phyloP scores from a whole-genome alignment of 2,329 filamentous ascomycete genomes.

The Trichoderma lentiforme region DNA sequence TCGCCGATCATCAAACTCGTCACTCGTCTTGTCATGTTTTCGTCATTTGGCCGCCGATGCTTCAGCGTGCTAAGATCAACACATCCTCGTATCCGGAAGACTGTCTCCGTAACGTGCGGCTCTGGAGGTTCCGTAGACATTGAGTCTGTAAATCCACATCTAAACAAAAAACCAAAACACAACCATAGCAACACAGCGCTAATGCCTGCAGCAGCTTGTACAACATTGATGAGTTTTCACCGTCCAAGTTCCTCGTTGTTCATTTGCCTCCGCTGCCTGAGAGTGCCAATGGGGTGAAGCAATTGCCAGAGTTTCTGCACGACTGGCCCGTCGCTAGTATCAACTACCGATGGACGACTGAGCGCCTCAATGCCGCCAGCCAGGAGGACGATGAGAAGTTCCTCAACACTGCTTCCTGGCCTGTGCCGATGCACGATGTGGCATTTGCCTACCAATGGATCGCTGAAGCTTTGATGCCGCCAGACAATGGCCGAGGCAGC shows the following conservation, averaged over 20 bases:
- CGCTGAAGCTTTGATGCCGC: conserved; percentile 40
- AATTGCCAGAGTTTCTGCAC: conserved; percentile 41
- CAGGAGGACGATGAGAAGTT: neutral
- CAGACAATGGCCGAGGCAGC: conserved; percentile 33
- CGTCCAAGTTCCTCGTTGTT: conserved; percentile 47
- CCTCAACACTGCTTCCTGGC: conserved; percentile 43
- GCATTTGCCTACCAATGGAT: conserved; percentile 55
- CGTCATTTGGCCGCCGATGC: neutral
- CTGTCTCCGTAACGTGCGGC: conserved; percentile 45
- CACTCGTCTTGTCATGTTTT: neutral
- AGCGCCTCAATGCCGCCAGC: conserved; percentile 9
- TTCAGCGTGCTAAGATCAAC: conserved; percentile 1
- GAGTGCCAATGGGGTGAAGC: conserved; percentile 24
- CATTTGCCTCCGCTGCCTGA: conserved; percentile 52
- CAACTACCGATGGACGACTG: conserved; percentile 55
- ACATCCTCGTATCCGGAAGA: conserved; percentile 26
- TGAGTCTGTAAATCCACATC: conserved; percentile 40
- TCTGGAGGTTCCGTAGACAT: conserved; percentile 49
- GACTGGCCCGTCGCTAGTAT: conserved; percentile 50
- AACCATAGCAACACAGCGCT: neutral
- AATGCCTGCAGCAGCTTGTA: conserved; percentile 42
- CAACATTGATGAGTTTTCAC: conserved; percentile 39
- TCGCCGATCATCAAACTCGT: neutral
- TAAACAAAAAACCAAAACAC: too few relatives aligned
- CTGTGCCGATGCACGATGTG: conserved; percentile 55